Percentiles rank a stretch among this genome's conserved stretches.
Conservation (phyloP, 345 rosid genomes). For the Melastoma malabathricum region DNA sequence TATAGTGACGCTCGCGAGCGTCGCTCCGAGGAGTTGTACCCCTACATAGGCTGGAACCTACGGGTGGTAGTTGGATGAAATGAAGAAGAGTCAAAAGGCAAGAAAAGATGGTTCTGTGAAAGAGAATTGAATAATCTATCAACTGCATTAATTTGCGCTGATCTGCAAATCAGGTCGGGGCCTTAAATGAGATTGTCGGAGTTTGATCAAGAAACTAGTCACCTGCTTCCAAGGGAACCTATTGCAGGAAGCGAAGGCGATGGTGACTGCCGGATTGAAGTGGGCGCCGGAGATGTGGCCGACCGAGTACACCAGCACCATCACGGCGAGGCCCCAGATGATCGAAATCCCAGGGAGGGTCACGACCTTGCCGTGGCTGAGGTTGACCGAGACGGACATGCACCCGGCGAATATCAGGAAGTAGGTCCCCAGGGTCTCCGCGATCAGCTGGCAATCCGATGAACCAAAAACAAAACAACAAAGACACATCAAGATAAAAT, state of each 20-base stretch:
- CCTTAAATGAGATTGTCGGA: not conserved
- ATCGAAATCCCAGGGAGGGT: constrained; percentile 61
- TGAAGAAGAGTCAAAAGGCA: not conserved
- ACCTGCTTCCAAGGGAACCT: constrained; percentile 82
- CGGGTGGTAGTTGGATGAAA: too few species aligned
- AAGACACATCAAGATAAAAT: too few species aligned
- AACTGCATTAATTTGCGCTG: too few species aligned
- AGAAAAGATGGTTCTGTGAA: not conserved
- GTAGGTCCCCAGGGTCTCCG: constrained; percentile 74
- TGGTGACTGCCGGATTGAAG: constrained; percentile 90
- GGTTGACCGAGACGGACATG: constrained; percentile 58
- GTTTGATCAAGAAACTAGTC: not conserved
- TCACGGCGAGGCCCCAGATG: constrained; percentile 86
- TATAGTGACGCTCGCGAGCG: constrained; percentile 70
- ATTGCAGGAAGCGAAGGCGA: constrained; percentile 73
- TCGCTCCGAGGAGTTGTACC: constrained; percentile 63
- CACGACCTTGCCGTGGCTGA: constrained; percentile 45
- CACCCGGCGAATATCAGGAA: constrained; percentile 91
- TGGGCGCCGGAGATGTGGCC: constrained; percentile 98
- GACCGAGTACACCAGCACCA: constrained; percentile 69
- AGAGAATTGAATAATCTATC: too few species aligned
- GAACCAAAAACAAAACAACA: too few species aligned
- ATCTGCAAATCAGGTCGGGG: not conserved
- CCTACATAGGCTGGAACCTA: constrained; percentile 72
- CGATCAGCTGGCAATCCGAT: constrained; percentile 33